Conservation (phyloP, 805 yeast species). For the Saturnispora galanensis region DNA sequence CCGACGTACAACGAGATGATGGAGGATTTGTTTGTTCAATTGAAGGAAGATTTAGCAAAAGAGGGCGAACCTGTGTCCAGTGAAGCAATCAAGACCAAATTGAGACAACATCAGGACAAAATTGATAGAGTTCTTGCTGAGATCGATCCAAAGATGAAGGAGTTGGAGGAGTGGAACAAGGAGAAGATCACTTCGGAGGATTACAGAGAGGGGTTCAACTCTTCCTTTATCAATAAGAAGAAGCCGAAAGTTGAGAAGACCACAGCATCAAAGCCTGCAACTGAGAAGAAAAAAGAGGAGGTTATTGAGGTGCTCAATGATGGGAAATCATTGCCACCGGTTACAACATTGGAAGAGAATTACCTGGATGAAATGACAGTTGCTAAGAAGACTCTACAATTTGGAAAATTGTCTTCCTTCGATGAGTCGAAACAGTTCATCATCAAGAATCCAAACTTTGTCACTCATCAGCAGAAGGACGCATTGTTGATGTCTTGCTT, state of each 20-base stretch:
- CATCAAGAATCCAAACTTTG: constrained; percentile 52
- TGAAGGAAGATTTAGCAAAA: constrained; percentile 48
- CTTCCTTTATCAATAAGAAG: constrained; percentile 61
- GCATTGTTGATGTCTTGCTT: constrained; percentile 89
- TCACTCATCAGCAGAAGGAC: constrained; percentile 80
- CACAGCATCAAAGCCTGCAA: constrained; percentile 9
- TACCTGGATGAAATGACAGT: constrained; percentile 42
- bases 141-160: constrained; percentile 56
- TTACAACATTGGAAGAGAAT: constrained; percentile 18
- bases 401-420: constrained; percentile 46
- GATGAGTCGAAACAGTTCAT: constrained; percentile 43
- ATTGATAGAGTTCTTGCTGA: constrained; percentile 56
- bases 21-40: constrained; percentile 75
- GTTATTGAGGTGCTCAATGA: constrained; percentile 1
- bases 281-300: constrained; percentile 9
- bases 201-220: constrained; percentile 84
- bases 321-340: constrained; percentile 20
- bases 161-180: constrained; percentile 60
- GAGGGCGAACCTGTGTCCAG: constrained; percentile 36
- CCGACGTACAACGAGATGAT: constrained; percentile 87
- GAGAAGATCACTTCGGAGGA: constrained; percentile 82
- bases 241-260: background rate
- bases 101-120: constrained; percentile 56
- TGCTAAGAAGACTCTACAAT: constrained; percentile 54
- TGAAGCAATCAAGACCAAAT: constrained; percentile 30